phyloP scores from a whole-genome alignment of 441 rosid species.

The Syzygium malaccense region DNA sequence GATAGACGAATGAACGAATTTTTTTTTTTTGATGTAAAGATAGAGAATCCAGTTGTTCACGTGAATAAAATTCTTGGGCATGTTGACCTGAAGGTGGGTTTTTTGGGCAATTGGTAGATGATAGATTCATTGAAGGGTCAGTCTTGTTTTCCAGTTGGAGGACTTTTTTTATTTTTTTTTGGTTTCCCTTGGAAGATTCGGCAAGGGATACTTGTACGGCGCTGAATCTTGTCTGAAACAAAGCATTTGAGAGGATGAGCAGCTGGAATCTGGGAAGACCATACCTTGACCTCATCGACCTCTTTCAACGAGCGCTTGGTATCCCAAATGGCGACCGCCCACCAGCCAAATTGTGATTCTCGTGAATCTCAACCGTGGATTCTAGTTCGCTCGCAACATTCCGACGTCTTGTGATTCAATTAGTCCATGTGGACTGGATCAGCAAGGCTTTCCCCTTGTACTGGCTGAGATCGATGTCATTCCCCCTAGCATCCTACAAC shows the following conservation, averaged over 20 bases:
- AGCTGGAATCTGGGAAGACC: neutral
- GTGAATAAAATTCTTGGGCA: neutral
- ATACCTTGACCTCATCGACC: neutral
- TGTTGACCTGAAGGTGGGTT: neutral
- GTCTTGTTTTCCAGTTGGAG: neutral
- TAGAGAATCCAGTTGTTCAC: neutral
- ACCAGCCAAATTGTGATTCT: neutral
- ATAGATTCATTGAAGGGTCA: neutral
- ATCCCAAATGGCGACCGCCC: neutral
- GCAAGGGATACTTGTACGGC: neutral
- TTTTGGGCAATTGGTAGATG: neutral
- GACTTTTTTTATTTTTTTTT: neutral
- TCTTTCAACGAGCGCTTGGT: neutral
- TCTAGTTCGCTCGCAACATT: neutral
- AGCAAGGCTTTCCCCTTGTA: conserved; percentile 86
- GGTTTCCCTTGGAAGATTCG: neutral
- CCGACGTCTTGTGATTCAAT: neutral
- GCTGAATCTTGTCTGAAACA: neutral
- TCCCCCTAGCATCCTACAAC: conserved; percentile 74
- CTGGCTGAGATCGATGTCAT: conserved; percentile 63
- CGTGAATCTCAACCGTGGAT: neutral
- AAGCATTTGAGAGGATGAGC: neutral
- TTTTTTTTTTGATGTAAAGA: neutral
- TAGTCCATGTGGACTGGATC: neutral
- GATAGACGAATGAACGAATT: neutral